Percentiles rank a stretch among this genome's conserved stretches.
phyloP scores from a whole-genome alignment of 1,284 basidiomycete species.

The Ceratobasidium sp. region DNA sequence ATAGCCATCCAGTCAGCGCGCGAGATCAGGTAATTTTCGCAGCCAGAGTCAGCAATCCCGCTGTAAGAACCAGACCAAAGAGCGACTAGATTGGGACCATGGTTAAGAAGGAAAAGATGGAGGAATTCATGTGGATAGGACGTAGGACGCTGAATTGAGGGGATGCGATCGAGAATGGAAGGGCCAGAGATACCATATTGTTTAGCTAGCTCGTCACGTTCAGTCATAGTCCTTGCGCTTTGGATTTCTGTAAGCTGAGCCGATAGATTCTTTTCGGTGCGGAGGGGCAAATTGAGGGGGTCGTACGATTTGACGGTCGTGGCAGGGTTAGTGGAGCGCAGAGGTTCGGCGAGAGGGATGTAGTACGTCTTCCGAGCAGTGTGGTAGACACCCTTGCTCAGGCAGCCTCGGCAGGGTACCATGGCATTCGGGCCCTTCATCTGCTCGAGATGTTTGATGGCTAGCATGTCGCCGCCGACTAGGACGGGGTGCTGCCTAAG shows the following conservation, averaged over 20 bases:
- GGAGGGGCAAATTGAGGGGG: constrained; percentile 58
- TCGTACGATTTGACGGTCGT: background rate
- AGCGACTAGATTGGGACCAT: constrained; percentile 11
- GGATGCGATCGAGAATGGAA: constrained; percentile 54
- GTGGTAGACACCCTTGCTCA: constrained; percentile 55
- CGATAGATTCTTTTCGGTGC: constrained; percentile 53
- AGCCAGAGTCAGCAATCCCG: constrained; percentile 13
- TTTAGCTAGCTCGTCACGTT: constrained; percentile 53
- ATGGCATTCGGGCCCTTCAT: constrained; percentile 65
- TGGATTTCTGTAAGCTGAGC: background rate
- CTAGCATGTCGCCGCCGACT: constrained; percentile 62
- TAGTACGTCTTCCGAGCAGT: constrained; percentile 7
- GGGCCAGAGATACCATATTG: constrained; percentile 62
- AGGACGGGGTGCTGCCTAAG: constrained; percentile 58
- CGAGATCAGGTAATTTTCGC: background rate
- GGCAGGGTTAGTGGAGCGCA: background rate
- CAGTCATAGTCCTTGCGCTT: background rate
- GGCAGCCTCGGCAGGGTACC: constrained; percentile 63
- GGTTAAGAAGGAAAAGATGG: constrained; percentile 43
- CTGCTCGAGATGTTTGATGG: constrained; percentile 54
- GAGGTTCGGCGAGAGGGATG: constrained; percentile 47
- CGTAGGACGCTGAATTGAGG: constrained; percentile 6
- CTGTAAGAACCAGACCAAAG: constrained; percentile 4
- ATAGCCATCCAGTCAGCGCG: constrained; percentile 58
- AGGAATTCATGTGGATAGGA: constrained; percentile 41